These are phyloP conservation scores for Calendula officinalis DNA, from an alignment of 129 eudicot species.

Conservation along the genomic window DNA sequence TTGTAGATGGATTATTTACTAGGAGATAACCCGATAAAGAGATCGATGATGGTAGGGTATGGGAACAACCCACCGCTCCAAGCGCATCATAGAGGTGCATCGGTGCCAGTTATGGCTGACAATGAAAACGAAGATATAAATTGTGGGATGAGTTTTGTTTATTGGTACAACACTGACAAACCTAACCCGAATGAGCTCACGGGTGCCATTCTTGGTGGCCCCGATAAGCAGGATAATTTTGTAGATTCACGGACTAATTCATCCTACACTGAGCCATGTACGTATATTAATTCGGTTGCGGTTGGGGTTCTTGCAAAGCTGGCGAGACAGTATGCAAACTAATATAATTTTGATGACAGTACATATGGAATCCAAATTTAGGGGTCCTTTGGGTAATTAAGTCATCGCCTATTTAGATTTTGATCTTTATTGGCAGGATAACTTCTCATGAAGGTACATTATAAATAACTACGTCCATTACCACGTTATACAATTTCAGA, in stretches of 20 bases:
- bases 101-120: slow-evolving; percentile 45
- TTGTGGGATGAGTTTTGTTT: slow-evolving; percentile 61
- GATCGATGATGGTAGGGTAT: slow-evolving; percentile 92
- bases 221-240: slow-evolving; percentile 56
- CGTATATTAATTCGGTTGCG: slow-evolving; percentile 65
- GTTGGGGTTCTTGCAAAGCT: slow-evolving; percentile 68
- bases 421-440: slow-evolving; percentile 1
- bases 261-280: slow-evolving; percentile 64
- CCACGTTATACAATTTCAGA: no score
- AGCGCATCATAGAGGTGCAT: slow-evolving; percentile 93
- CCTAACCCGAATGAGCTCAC: slow-evolving; percentile 88
- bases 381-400: slow-evolving; percentile 4
- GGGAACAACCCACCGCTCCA: slow-evolving; percentile 67
- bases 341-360: slow-evolving; percentile 9
- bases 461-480: no score
- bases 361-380: neutral
- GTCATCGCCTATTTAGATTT: neutral
- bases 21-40: slow-evolving; percentile 58
- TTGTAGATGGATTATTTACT: slow-evolving; percentile 82
- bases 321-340: slow-evolving; percentile 29
- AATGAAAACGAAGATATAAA: slow-evolving; percentile 15
- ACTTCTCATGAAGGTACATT: no score
- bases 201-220: slow-evolving; percentile 90
- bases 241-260: slow-evolving; percentile 51
- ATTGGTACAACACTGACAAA: slow-evolving; percentile 46